Evolutionary conservation across 2,329 filamentous ascomycete genomes (phyloP).

Genomic region (Coniochaeta prunicola): DNA sequence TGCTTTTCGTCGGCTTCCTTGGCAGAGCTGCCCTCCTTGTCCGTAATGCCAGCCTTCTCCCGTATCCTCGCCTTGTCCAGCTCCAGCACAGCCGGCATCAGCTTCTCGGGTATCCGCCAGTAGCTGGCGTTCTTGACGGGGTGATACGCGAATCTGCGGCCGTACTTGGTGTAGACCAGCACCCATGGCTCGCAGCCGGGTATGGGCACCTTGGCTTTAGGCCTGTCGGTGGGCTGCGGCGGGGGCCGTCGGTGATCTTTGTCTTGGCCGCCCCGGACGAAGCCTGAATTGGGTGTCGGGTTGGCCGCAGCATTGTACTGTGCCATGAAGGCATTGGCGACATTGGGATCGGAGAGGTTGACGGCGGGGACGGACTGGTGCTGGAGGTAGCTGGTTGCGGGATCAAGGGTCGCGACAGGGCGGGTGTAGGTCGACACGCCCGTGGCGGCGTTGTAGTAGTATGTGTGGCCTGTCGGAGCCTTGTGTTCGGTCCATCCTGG

Average conservation of each 20-base stretch:
- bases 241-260: constrained; percentile 44
- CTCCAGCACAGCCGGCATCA: constrained; percentile 69
- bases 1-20: constrained; percentile 21
- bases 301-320: constrained; percentile 36
- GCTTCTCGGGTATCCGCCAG: constrained; percentile 87
- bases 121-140: constrained; percentile 78
- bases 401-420: constrained; percentile 39
- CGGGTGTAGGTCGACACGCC: constrained; percentile 84
- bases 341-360: constrained; percentile 44
- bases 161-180: constrained; percentile 86
- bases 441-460: constrained; percentile 79
- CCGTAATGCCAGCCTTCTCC: constrained; percentile 36
- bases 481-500: constrained; percentile 91
- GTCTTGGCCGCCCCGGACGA: constrained; percentile 14
- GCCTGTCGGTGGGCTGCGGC: constrained; percentile 69
- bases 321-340: constrained; percentile 55
- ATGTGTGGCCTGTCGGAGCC: constrained; percentile 77
- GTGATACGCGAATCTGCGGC: constrained; percentile 86
- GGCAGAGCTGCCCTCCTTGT: constrained; percentile 18
- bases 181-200: constrained; percentile 82
- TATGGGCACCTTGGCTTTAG: constrained; percentile 71
- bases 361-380: constrained; percentile 29
- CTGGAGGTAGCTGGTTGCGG: constrained; percentile 30
- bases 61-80: constrained; percentile 67
- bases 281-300: not conserved